Base-by-base conservation (phyloP, 306 rosid species). In the Ormosia semicastrata region DNA sequence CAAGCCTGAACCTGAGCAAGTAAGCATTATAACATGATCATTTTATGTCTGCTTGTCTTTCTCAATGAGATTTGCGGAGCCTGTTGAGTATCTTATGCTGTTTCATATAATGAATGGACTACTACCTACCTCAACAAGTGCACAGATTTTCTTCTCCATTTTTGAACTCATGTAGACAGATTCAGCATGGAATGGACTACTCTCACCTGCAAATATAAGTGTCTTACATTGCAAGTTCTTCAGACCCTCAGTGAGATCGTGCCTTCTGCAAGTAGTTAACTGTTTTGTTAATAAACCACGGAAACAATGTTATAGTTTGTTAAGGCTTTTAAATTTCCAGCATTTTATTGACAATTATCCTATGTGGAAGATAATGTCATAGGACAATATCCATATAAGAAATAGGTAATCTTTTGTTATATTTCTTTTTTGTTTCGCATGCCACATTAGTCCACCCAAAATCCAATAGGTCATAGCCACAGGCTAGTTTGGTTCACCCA, bases 161-260 rank as follows among this genome's bases (percentile, higher is more conserved):
- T 76, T 88, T 18, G 85, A 62, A 87, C 85, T 93, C 97, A 91
- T 91, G 82, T 89, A 73, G 50, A 91, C 63, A 50, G 98, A 89
- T 70, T 93, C 98, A 7, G 85, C 91, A 59, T 73, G 94, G 86
- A 91, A 93, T 37, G 94, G 97, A 82, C 98, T 93, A 40, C 89
- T 91, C 52, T 85, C 97, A 4, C 98, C 98, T 32, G 89, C 97
- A 86, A 93, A 93, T 82, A 93, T 90, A 13, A 93, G 97, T 14
- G 94, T 90, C 90, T 87, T 93, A 36, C 98, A 91, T 66, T 76
- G 90, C 85, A 93, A 81, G 71, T 90, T 81, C 88, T 84, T 93
- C 85, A 93, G 84, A 71, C 86, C 87, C 39, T 87, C 88, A 2
- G 88, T 85, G 72, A 93, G 92, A 71, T 93, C 98, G 7, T 70